Base-by-base conservation (phyloP, 192 early-diverging fungal species). In the Linnemannia schmuckeri region DNA sequence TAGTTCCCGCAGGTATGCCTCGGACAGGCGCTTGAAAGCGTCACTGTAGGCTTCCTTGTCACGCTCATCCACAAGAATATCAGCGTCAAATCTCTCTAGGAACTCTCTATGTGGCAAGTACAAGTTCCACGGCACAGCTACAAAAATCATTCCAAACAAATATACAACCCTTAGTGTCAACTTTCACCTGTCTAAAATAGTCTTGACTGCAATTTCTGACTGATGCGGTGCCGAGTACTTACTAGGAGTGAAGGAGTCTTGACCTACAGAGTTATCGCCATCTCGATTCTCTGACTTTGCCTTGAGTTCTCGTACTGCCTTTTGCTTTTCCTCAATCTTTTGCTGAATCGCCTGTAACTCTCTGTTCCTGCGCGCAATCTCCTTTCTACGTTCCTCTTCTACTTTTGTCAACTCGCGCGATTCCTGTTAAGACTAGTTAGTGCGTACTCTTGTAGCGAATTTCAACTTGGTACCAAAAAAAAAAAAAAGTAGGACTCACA, bases 251-350 rank as follows among this genome's bases (percentile, higher is more conserved):
- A 81, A 87, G 3, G 24, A 30, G 6, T 69, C 35, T 20, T 81
- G 72, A 0, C 52, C 75, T 24, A 49, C 18, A 30, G 70, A 41
- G 18, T 61, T 69, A 20, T 54, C 40, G 46, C 40, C 73, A 37
- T 20, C 55, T 18, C 30, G 57, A 24, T 17, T 24, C 20, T 55
- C 54, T 18, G 70, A 46, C 10, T 70, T 72, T 8, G 66, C 54
- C 18, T 71, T 78, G 30, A 81, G 37, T 20, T 81, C 80, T 12
- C 44, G 30, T 6, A 87, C 35, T 10, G 71, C 33, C 37, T 68
- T 52, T 22, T 76, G 75, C 66, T 87, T 76, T 8, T 78, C 85
- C 22, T 78, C 70, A 20, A 87, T 87, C 38, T 78, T 81, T 47
- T 61, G 46, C 33, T 78, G 79, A 46, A 81, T 77, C 20, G 74